Percentiles rank a stretch among this genome's conserved stretches.
Conservation (phyloP, 208 protist genomes). For the Naegleria fowleri region DNA sequence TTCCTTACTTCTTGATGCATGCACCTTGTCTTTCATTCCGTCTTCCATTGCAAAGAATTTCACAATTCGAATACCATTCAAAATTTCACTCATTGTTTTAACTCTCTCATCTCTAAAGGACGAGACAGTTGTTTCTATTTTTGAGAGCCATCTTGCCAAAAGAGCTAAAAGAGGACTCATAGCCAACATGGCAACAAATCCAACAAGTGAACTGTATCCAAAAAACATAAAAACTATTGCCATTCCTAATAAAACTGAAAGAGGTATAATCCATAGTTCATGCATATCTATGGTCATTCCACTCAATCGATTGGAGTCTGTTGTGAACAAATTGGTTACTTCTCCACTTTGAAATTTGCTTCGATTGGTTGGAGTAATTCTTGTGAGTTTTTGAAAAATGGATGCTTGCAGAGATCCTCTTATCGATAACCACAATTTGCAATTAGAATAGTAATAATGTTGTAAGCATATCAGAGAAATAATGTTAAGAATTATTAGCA, state of each 20-base stretch:
- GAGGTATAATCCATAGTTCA: slow-evolving; percentile 51
- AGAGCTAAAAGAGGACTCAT: slow-evolving; percentile 61
- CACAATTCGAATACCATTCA: slow-evolving; percentile 76
- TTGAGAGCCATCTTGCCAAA: slow-evolving; percentile 48
- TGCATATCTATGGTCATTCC: slow-evolving; percentile 45
- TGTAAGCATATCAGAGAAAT: background rate
- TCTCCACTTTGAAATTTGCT: background rate
- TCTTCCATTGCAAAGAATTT: slow-evolving; percentile 81
- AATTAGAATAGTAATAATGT: background rate
- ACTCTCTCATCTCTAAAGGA: slow-evolving; percentile 68
- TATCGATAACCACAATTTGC: background rate
- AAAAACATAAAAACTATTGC: slow-evolving; percentile 54
- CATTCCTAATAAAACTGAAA: slow-evolving; percentile 59
- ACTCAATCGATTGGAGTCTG: background rate
- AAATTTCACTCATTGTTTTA: slow-evolving; percentile 74
- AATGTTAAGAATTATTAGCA: background rate
- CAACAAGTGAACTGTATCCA: slow-evolving; percentile 62
- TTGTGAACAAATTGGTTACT: background rate
- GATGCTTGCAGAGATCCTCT: background rate
- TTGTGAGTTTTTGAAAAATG: background rate
- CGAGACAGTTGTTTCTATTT: slow-evolving; percentile 36
- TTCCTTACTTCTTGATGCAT: slow-evolving; percentile 54
- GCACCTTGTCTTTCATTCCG: slow-evolving; percentile 50
- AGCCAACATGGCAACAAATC: slow-evolving; percentile 55
- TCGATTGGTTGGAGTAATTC: background rate